These are phyloP conservation scores for Pleurotus tuoliensis DNA, from an alignment of 768 basidiomycete genomes.

Conservation along the genomic window DNA sequence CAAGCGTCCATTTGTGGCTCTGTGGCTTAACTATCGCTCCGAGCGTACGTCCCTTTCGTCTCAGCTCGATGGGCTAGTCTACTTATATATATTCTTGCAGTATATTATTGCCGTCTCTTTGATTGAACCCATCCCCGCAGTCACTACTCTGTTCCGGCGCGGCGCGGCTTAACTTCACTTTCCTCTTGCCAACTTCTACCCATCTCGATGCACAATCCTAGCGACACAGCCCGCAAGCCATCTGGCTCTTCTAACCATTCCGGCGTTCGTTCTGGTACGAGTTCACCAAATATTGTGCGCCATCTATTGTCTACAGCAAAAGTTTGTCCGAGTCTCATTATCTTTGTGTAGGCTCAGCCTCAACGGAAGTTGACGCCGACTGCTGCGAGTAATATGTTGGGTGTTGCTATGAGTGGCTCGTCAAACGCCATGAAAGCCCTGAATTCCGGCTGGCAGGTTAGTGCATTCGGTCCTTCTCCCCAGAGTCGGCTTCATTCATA, in stretches of 20 bases:
- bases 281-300: constrained; percentile 57
- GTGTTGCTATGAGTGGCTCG: constrained; percentile 44
- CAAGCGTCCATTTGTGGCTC: constrained; percentile 15
- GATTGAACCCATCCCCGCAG: background rate
- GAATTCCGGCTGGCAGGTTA: constrained; percentile 67
- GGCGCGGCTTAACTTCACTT: too few species aligned
- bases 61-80: background rate
- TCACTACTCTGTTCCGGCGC: background rate
- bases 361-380: constrained; percentile 44
- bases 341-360: constrained; percentile 27
- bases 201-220: constrained; percentile 33
- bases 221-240: constrained; percentile 57
- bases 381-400: constrained; percentile 45
- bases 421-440: constrained; percentile 43
- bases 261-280: constrained; percentile 56
- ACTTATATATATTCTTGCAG: background rate
- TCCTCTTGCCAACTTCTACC: constrained; percentile 11
- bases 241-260: constrained; percentile 70
- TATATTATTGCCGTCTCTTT: background rate
- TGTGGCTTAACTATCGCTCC: constrained; percentile 9
- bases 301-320: constrained; percentile 1
- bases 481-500: constrained; percentile 9
- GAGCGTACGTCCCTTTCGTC: constrained; percentile 9
- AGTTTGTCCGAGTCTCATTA: constrained; percentile 7
- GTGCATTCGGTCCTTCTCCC: constrained; percentile 17